Conservation (phyloP, 192 early-diverging fungal species). For the Cetraspora pellucida region DNA sequence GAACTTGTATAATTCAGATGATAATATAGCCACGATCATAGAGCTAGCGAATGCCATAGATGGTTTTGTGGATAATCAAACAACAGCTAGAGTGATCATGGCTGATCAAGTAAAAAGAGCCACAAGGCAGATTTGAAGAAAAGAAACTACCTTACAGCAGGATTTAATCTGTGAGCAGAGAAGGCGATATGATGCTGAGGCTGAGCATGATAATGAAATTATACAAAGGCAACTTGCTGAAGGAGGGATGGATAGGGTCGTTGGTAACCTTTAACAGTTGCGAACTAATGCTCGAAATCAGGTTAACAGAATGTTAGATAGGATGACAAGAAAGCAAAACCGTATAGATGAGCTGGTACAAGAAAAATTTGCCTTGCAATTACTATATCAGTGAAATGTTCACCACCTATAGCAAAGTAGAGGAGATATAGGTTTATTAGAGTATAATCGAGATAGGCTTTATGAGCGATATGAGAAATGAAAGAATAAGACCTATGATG, state of each 20-base stretch:
- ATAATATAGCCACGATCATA: not conserved
- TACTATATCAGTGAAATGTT: slow-evolving; percentile 10
- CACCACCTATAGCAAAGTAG: not conserved
- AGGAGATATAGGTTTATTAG: not conserved
- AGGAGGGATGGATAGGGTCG: not conserved
- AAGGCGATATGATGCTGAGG: not conserved
- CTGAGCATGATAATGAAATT: not conserved
- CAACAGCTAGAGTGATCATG: not conserved
- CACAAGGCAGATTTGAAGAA: no score
- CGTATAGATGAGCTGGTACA: not conserved
- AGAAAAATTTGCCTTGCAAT: slow-evolving; percentile 22
- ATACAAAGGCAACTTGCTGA: not conserved
- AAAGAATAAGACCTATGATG: not conserved
- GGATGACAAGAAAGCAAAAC: no score
- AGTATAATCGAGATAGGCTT: not conserved
- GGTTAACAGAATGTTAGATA: not conserved
- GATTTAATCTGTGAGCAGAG: not conserved
- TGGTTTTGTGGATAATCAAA: no score
- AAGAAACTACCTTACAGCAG: no score
- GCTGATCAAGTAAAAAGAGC: no score
- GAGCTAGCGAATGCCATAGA: not conserved
- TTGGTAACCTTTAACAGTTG: not conserved
- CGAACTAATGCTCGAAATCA: not conserved
- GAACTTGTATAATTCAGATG: not conserved
- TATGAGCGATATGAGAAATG: slow-evolving; percentile 11